Percentiles rank a stretch among this genome's conserved stretches.
Conservation (phyloP, 257 asterid species). For the Eustoma russellianum region DNA sequence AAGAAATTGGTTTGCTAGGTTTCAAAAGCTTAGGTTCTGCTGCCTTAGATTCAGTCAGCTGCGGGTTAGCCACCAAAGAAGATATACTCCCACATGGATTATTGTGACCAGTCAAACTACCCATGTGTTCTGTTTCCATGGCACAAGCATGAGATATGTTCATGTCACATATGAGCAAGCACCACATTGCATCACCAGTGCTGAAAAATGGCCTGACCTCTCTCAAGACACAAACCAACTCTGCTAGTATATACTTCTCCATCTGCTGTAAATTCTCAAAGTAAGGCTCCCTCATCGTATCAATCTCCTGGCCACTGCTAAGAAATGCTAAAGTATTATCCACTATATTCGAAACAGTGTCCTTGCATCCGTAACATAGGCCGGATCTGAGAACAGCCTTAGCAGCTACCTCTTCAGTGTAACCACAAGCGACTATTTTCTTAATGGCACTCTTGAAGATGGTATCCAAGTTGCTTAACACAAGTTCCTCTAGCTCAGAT, state of each 20-base stretch:
- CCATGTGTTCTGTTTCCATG: too few relatives aligned
- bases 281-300: too few relatives aligned
- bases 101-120: too few relatives aligned
- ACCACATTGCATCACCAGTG: too few relatives aligned
- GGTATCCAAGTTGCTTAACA: conserved; percentile 63
- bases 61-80: conserved; percentile 26
- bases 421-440: conserved; percentile 62
- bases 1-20: conserved; percentile 37
- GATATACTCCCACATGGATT: conserved; percentile 27
- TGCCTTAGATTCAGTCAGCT: conserved; percentile 32
- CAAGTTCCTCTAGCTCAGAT: conserved; percentile 78
- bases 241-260: too few relatives aligned
- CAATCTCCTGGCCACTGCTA: conserved; percentile 53
- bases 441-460: conserved; percentile 76
- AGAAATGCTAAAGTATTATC: conserved; percentile 72
- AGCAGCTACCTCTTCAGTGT: conserved; percentile 58
- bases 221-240: too few relatives aligned
- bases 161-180: too few relatives aligned
- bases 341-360: conserved; percentile 81
- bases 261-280: too few relatives aligned
- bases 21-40: conserved; percentile 27
- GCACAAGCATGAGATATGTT: too few relatives aligned
- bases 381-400: conserved; percentile 83
- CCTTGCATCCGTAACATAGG: conserved; percentile 88
- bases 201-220: too few relatives aligned